Base-by-base conservation (phyloP, 345 rosid species). In the Aegle marmelos region DNA sequence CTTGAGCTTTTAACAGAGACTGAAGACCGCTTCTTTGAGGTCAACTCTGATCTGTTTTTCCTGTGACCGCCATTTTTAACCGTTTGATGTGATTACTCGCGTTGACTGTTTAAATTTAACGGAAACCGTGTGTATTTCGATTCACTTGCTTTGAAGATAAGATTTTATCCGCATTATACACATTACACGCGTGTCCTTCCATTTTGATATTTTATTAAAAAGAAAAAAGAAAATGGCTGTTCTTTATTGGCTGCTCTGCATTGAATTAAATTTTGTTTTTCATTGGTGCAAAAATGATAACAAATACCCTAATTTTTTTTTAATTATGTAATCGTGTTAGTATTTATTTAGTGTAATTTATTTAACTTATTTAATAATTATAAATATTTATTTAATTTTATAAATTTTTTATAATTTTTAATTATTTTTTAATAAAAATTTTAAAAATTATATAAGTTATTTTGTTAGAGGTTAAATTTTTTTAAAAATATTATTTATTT, bases 121-220 rank as follows among this genome's bases (percentile, higher is more conserved):
- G 6, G 37, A 41, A 24, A 39, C 37, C 24, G 37, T 21, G 30
- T 73, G 16, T 7, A 24, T 6, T 34, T 75, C 28, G 24, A n/a
- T 50, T 33, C 62, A 14, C 41, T 50, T 45, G 78, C 30, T 63
- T 14, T 45, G 70, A 21, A 45, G 78, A 63, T 48, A 30, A 75
- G 61, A 75, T 75, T 75, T 63, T 75, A 30, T 75, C 78, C 48
- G 24, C 33, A 63, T 30, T 30, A 30, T 30, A 30, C 61, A 48
- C 50, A 13, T 45, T 41, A 59, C 69, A 37, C 10, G 7, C 8
- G 25, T 25, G 25, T 19, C 9, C 9, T 17, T 59, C 16, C 37
- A 5, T 59, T 36, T 58, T 7, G 2, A 34, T 31, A 7, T 13
- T 33, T 7, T 21, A 22, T 9, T 17, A 19, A 17, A 7, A 31